Evolutionary conservation across 2,329 filamentous ascomycete genomes (phyloP).

Genomic region (Domatiomyces catenatus): DNA sequence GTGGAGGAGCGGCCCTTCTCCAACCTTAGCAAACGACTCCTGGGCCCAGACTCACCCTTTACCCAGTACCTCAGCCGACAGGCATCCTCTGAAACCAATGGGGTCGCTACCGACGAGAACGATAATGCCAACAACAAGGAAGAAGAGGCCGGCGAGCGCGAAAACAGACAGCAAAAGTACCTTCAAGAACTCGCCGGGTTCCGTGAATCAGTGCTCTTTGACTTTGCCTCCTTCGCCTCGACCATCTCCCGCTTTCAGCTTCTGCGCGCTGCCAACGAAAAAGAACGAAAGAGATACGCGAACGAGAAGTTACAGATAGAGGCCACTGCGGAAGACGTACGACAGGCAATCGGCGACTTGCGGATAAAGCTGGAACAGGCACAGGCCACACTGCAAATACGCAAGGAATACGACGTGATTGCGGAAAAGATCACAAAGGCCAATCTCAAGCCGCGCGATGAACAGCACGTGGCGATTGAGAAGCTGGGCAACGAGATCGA

Average conservation of each 20-base stretch:
- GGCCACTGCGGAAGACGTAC: slow-evolving; percentile 60
- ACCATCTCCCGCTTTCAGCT: slow-evolving; percentile 71
- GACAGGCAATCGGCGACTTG: slow-evolving; percentile 57
- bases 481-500: slow-evolving; percentile 80
- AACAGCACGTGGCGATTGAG: slow-evolving; percentile 59
- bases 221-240: slow-evolving; percentile 77
- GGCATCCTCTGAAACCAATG: slow-evolving; percentile 45
- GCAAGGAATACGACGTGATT: slow-evolving; percentile 75
- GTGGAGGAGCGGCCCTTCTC: slow-evolving; percentile 89
- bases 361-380: slow-evolving; percentile 62
- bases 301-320: slow-evolving; percentile 66
- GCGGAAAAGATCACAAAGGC: slow-evolving; percentile 77
- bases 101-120: slow-evolving; percentile 20
- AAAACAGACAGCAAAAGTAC: slow-evolving; percentile 22
- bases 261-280: slow-evolving; percentile 64
- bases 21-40: slow-evolving; percentile 67
- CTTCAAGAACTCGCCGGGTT: slow-evolving; percentile 46
- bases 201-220: slow-evolving; percentile 68
- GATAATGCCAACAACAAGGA: background rate
- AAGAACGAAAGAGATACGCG: slow-evolving; percentile 70
- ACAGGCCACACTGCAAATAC: slow-evolving; percentile 56
- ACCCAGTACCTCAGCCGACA: slow-evolving; percentile 23
- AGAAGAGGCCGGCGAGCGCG: slow-evolving; percentile 21
- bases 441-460: slow-evolving; percentile 65
- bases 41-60: slow-evolving; percentile 51